These are phyloP conservation scores for Xylaria sp. DNA, from an alignment of 2,329 filamentous ascomycete species.

Conservation along the genomic window DNA sequence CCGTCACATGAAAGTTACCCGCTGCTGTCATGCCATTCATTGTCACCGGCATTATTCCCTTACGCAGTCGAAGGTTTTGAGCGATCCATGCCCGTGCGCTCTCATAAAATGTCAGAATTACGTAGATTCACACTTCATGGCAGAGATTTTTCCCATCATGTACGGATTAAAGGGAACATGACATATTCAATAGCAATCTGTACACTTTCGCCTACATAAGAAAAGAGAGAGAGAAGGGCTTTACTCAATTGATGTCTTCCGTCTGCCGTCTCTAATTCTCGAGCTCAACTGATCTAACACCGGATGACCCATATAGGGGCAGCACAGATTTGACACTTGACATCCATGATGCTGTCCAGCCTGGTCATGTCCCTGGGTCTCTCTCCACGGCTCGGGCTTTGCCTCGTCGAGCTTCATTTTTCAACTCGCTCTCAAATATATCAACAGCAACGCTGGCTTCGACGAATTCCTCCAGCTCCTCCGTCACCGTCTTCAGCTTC, in stretches of 20 bases:
- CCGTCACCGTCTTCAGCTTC: slow-evolving; percentile 91
- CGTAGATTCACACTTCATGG: too few species aligned
- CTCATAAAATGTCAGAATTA: too few species aligned
- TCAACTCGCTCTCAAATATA: slow-evolving; percentile 56
- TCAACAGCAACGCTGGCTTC: slow-evolving; percentile 84
- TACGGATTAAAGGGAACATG: too few species aligned
- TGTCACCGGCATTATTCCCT: too few species aligned
- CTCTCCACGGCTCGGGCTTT: slow-evolving; percentile 21
- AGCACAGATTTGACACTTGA: background rate
- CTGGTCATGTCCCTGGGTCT: slow-evolving; percentile 1
- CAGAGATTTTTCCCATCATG: too few species aligned
- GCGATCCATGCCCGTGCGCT: too few species aligned
- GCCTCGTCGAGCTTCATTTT: slow-evolving; percentile 45
- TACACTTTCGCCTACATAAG: background rate
- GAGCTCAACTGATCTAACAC: too few species aligned
- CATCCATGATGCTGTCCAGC: slow-evolving; percentile 8
- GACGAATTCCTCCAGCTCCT: slow-evolving; percentile 94
- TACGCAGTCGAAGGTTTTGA: too few species aligned
- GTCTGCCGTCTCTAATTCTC: background rate
- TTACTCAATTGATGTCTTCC: background rate
- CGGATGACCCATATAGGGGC: too few species aligned
- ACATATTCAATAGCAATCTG: too few species aligned
- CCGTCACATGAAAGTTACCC: too few species aligned
- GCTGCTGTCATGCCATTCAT: too few species aligned
- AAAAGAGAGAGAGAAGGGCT: background rate